phyloP scores from a whole-genome alignment of 73 alveolate species.

The Tetrahymena thermophila region DNA sequence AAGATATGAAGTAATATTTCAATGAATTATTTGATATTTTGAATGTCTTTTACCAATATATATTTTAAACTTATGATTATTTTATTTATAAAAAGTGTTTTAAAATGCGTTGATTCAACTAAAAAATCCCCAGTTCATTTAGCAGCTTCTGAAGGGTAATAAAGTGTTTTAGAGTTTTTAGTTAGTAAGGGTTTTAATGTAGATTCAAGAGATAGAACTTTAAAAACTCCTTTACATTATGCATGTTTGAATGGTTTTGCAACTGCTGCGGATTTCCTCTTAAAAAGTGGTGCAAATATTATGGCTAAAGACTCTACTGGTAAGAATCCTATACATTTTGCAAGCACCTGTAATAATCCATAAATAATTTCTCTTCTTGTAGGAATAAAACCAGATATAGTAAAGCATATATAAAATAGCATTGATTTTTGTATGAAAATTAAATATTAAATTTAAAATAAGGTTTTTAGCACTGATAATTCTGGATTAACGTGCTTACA shows the following conservation, averaged over 20 bases:
- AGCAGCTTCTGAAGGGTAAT: constrained; percentile 63
- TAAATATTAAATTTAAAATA: background rate
- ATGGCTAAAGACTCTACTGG: constrained; percentile 67
- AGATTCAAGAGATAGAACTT: constrained; percentile 59
- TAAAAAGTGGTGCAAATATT: constrained; percentile 60
- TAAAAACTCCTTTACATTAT: constrained; percentile 68
- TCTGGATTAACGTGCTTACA: constrained; percentile 47
- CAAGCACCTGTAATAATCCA: constrained; percentile 48
- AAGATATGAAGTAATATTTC: background rate
- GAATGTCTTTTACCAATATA: background rate
- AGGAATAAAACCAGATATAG: background rate
- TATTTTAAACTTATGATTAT: no score
- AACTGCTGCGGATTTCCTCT: constrained; percentile 57
- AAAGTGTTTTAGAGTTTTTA: constrained; percentile 45
- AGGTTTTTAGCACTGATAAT: background rate
- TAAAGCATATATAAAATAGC: background rate
- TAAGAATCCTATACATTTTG: constrained; percentile 64
- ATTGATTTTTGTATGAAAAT: background rate
- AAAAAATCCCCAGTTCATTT: constrained; percentile 65
- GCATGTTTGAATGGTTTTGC: constrained; percentile 68
- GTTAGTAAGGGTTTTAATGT: constrained; percentile 53
- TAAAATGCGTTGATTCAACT: constrained; percentile 46
- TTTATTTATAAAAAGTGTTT: background rate
- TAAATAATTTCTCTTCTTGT: constrained; percentile 16
- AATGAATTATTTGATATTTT: background rate